phyloP scores from a whole-genome alignment of 208 protist species.

The Tetramitus jugosus region DNA sequence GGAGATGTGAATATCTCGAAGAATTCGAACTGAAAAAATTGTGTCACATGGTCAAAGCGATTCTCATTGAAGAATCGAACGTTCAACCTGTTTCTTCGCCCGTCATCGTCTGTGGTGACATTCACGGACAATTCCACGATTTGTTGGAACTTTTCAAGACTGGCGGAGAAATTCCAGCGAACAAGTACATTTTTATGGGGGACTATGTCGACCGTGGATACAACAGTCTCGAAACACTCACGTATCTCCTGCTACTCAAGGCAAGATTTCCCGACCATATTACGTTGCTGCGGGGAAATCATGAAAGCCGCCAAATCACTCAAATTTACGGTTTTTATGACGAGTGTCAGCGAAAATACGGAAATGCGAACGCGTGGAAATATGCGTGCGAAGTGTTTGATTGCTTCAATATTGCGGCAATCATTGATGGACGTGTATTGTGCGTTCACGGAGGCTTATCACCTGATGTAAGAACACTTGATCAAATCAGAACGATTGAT shows the following conservation, averaged over 20 bases:
- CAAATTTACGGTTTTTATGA: slow-evolving; percentile 81
- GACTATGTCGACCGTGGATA: slow-evolving; percentile 89
- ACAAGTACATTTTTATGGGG: slow-evolving; percentile 74
- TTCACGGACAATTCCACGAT: slow-evolving; percentile 98
- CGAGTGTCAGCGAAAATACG: slow-evolving; percentile 68
- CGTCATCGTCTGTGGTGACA: slow-evolving; percentile 97
- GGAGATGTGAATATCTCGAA: not conserved
- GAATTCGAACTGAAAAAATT: slow-evolving; percentile 29
- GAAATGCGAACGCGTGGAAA: slow-evolving; percentile 86
- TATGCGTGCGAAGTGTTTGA: slow-evolving; percentile 98
- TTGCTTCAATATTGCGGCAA: slow-evolving; percentile 89
- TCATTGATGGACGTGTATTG: slow-evolving; percentile 87
- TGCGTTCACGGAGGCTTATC: slow-evolving; percentile 96
- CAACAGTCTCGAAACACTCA: slow-evolving; percentile 84
- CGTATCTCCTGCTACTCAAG: slow-evolving; percentile 77
- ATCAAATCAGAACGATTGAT: slow-evolving; percentile 69
- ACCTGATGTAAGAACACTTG: slow-evolving; percentile 70
- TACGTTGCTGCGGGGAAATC: slow-evolving; percentile 75
- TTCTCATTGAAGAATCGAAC: slow-evolving; percentile 71
- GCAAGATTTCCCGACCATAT: slow-evolving; percentile 65
- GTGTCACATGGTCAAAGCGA: slow-evolving; percentile 5
- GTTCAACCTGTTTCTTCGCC: slow-evolving; percentile 86
- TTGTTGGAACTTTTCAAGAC: slow-evolving; percentile 91
- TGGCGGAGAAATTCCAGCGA: slow-evolving; percentile 71
- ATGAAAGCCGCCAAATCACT: slow-evolving; percentile 69